Evolutionary conservation across 768 basidiomycete species (phyloP).

Genomic region (Floccularia luteovirens): DNA sequence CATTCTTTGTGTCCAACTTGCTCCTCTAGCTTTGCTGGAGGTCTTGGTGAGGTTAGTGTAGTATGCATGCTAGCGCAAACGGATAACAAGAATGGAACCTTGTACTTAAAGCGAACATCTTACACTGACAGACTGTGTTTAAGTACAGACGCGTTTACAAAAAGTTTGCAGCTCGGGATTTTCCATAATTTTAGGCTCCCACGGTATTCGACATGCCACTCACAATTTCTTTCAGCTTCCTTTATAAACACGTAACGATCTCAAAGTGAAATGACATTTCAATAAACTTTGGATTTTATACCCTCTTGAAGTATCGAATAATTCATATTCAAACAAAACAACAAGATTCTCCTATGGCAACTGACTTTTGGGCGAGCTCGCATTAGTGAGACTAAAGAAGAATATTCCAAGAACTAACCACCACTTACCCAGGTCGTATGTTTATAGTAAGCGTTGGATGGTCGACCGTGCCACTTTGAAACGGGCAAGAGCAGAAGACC

Average conservation of each 20-base stretch:
- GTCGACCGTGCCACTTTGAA: slow-evolving; percentile 72
- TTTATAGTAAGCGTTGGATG: slow-evolving; percentile 80
- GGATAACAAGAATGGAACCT: slow-evolving; percentile 15
- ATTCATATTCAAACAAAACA: too few relatives aligned
- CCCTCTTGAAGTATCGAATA: too few relatives aligned
- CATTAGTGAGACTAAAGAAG: slow-evolving; percentile 60
- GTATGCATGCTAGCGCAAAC: slow-evolving; percentile 16
- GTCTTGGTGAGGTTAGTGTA: slow-evolving; percentile 18
- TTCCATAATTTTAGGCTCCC: too few relatives aligned
- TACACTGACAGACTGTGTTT: too few relatives aligned
- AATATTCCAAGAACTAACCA: neutral
- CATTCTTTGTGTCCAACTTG: slow-evolving; percentile 12
- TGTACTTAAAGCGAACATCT: too few relatives aligned
- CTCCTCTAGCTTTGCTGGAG: slow-evolving; percentile 14
- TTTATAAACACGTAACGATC: too few relatives aligned
- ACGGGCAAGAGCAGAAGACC: slow-evolving; percentile 71
- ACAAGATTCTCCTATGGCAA: slow-evolving; percentile 76
- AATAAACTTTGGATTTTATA: too few relatives aligned
- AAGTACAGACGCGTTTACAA: too few relatives aligned
- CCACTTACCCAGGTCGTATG: slow-evolving; percentile 11
- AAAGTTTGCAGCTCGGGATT: too few relatives aligned
- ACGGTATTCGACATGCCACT: too few relatives aligned
- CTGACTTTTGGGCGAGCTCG: slow-evolving; percentile 89
- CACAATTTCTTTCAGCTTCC: too few relatives aligned
- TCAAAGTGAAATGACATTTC: too few relatives aligned